Evolutionary conservation across 2,329 filamentous ascomycete species (phyloP).

Genomic region (Arachnopeziza araneosa): DNA sequence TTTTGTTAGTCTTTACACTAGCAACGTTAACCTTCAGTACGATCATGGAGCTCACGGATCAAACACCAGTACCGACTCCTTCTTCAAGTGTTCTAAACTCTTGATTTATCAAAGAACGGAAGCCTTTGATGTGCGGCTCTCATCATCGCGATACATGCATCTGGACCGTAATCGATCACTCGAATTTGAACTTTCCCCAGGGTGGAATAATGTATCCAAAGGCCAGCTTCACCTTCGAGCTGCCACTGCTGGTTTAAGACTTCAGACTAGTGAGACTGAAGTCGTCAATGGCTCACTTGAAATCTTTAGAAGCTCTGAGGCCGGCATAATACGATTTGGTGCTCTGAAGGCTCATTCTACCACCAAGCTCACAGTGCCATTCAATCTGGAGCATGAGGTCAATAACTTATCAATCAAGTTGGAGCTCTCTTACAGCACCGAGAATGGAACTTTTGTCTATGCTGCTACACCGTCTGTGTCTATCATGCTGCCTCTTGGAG

Average conservation of each 20-base stretch:
- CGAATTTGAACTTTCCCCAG: slow-evolving; percentile 66
- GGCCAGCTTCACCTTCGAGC: slow-evolving; percentile 59
- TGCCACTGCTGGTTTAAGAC: slow-evolving; percentile 59
- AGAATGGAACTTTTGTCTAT: slow-evolving; percentile 59
- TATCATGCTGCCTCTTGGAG: slow-evolving; percentile 76
- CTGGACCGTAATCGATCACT: slow-evolving; percentile 75
- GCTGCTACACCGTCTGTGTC: slow-evolving; percentile 58
- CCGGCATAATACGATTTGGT: slow-evolving; percentile 47
- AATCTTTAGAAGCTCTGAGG: slow-evolving; percentile 46
- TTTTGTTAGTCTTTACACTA: slow-evolving; percentile 58
- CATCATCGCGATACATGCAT: slow-evolving; percentile 64
- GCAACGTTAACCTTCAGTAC: slow-evolving; percentile 60
- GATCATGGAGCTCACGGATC: slow-evolving; percentile 46
- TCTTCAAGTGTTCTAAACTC: slow-evolving; percentile 57
- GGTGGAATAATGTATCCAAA: slow-evolving; percentile 62
- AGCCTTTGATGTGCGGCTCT: slow-evolving; percentile 63
- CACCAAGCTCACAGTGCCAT: slow-evolving; percentile 66
- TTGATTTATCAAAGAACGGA: slow-evolving; percentile 67
- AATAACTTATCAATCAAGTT: slow-evolving; percentile 65
- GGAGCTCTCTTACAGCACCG: slow-evolving; percentile 70
- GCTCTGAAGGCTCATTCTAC: slow-evolving; percentile 39
- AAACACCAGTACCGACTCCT: slow-evolving; percentile 21
- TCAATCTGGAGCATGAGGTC: slow-evolving; percentile 74
- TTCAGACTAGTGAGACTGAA: slow-evolving; percentile 55
- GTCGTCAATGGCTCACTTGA: slow-evolving; percentile 39